Percentiles rank a stretch among this genome's conserved stretches.
These are phyloP conservation scores for Hemisphaericaspora lyxosophila DNA, from an alignment of 1,139 yeast species.

Conservation along the genomic window DNA sequence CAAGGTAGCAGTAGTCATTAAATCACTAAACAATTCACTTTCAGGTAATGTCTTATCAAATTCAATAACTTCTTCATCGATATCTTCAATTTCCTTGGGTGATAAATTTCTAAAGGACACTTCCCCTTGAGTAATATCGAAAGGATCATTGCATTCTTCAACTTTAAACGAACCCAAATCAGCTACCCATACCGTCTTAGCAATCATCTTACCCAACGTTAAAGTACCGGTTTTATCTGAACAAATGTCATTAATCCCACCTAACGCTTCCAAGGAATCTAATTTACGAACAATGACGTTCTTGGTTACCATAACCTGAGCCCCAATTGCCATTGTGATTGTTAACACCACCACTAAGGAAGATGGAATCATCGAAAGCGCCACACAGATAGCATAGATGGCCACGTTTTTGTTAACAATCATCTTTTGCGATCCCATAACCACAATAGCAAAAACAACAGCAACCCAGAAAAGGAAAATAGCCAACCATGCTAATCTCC, in stretches of 20 bases:
- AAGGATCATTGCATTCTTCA: constrained; percentile 62
- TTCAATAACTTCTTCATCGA: constrained; percentile 37
- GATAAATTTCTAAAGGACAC: constrained; percentile 41
- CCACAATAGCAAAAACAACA: constrained; percentile 73
- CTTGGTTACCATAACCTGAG: constrained; percentile 71
- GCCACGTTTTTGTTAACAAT: constrained; percentile 69
- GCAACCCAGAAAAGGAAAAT: constrained; percentile 68
- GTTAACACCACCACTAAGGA: constrained; percentile 78
- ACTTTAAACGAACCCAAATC: constrained; percentile 65
- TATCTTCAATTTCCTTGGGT: constrained; percentile 41
- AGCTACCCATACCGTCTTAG: constrained; percentile 76
- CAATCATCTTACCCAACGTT: constrained; percentile 79
- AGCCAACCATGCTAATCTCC: constrained; percentile 69
- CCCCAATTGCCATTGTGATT: constrained; percentile 85
- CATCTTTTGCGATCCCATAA: constrained; percentile 76
- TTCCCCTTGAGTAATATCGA: constrained; percentile 69
- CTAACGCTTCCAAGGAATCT: constrained; percentile 77
- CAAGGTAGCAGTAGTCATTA: constrained; percentile 63
- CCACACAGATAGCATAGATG: constrained; percentile 80
- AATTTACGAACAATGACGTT: constrained; percentile 76
- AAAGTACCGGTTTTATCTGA: constrained; percentile 61
- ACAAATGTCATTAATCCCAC: constrained; percentile 79
- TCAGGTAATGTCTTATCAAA: constrained; percentile 24
- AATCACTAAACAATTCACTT: constrained; percentile 34
- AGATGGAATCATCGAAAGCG: constrained; percentile 82